Evolutionary conservation across 192 early-diverging fungal genomes (phyloP), one percentile per base, ranked within the genome.

Genomic region (Linnemannia schmuckeri): DNA sequence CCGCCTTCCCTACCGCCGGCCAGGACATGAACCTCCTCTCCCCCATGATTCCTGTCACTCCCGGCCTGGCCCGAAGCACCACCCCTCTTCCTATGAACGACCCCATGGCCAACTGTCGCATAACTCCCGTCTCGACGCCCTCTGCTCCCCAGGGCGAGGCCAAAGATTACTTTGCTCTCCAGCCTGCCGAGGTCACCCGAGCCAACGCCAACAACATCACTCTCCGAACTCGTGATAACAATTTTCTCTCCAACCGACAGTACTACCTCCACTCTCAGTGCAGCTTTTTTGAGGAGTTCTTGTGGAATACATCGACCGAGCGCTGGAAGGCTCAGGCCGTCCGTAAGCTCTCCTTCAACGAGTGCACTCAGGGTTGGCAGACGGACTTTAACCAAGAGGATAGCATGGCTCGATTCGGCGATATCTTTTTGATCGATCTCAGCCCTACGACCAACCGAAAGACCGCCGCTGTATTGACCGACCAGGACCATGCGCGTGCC

Each of bases 121-220:
- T 80, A 6, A 78, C 78, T 20, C 74, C 83, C 3, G 44, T 30
- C 9, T 80, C 70, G 2, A 80, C 83, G 15, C 78, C 83, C 8
- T 63, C 30, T 20, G 44, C 69, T 5, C 55, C 79, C 6, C 75
- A 70, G 57, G 63, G 47, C 41, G 75, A 81, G 38, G 78, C 75
- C 63, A 81, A 74, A 35, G 85, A 87, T 33, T 87, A 87, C 66
- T 87, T 87, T 35, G 78, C 78, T 27, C 44, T 81, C 13, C 79
- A 80, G 76, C 80, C 85, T 41, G 70, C 76, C 9, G 85, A 87
- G 54, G 76, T 80, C 30, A 87, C 85, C 27, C 85, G 85, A 1
- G 85, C 85, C 37, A 87, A 87, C 52, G 85, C 85, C 85, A 87
- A 81, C 76, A 87, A 87, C 79, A 87, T 87, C 46, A 87, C 85